A percentile compares a stretch with the other conserved stretches of the same genome.
These are phyloP conservation scores for Dichotomocladium elegans DNA, from an alignment of 371 early-diverging fungal genomes.

Conservation along the genomic window DNA sequence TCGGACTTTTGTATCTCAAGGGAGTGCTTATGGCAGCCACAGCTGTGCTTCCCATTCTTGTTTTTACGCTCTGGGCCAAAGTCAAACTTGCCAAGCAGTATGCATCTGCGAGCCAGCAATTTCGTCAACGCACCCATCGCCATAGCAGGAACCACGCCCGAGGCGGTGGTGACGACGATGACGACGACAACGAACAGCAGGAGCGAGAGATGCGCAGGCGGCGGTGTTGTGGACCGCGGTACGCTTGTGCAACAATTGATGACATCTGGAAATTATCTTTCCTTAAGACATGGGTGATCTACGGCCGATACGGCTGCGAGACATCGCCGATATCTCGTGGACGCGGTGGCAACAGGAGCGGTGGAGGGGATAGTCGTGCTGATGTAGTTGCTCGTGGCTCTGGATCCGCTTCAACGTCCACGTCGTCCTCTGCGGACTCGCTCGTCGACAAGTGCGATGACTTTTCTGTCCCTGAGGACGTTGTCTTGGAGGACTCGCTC, in stretches of 20 bases:
- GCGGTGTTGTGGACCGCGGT: too few relatives aligned
- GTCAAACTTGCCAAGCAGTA: conserved; percentile 42
- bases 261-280: conserved; percentile 38
- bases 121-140: conserved; percentile 3
- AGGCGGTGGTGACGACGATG: not conserved
- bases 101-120: conserved; percentile 31
- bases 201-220: not conserved
- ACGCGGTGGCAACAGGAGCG: not conserved
- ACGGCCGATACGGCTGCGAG: conserved; percentile 25
- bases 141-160: not conserved
- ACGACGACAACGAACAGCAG: not conserved
- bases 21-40: conserved; percentile 42
- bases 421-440: too few relatives aligned
- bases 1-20: conserved; percentile 70
- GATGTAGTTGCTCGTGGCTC: too few relatives aligned
- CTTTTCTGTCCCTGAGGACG: not conserved
- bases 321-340: not conserved
- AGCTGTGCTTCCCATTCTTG: conserved; percentile 38
- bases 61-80: conserved; percentile 54
- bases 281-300: conserved; percentile 25
- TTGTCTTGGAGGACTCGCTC: not conserved
- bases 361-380: too few relatives aligned
- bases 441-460: not conserved
- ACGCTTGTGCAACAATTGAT: too few relatives aligned
- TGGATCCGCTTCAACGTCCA: too few relatives aligned